Percentiles rank a stretch among this genome's conserved stretches.
Evolutionary conservation across 2,329 filamentous ascomycete species (phyloP).

Genomic region (Metarhizium humberi): DNA sequence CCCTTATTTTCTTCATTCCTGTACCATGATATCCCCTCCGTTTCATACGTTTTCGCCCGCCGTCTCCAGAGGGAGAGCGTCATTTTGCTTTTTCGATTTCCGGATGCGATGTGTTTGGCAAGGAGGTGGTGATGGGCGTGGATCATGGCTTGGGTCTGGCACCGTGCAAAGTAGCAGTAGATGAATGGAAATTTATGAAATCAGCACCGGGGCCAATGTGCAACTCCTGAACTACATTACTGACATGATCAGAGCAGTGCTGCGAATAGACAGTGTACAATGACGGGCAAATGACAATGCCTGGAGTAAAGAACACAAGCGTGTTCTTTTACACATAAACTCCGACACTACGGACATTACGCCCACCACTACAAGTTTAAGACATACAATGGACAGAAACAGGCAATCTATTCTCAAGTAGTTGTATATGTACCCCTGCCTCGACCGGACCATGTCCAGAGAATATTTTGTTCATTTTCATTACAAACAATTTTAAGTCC

Average conservation of each 20-base stretch:
- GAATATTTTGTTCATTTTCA: background rate
- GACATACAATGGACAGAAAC: background rate
- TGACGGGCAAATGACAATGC: no score
- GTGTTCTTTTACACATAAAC: no score
- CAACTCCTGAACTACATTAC: background rate
- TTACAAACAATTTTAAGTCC: background rate
- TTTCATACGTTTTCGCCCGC: background rate
- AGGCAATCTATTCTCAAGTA: constrained; percentile 5
- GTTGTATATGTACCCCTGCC: background rate
- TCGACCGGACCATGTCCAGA: background rate
- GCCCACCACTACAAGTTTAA: background rate
- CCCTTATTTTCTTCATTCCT: background rate
- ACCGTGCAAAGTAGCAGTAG: background rate
- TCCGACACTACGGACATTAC: background rate
- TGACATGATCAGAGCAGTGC: background rate
- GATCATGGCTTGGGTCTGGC: background rate
- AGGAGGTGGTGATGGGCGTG: background rate
- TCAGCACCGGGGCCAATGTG: background rate
- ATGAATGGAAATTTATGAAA: background rate
- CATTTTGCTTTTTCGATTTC: no score
- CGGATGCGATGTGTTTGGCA: background rate
- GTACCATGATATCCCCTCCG: constrained; percentile 11
- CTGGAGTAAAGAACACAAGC: no score
- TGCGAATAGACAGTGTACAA: no score
- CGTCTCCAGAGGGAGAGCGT: no score